A percentile compares a stretch with the other conserved stretches of the same genome.
phyloP scores from a whole-genome alignment of 2,329 filamentous ascomycete genomes.

The Pseudogymnoascus sp. region DNA sequence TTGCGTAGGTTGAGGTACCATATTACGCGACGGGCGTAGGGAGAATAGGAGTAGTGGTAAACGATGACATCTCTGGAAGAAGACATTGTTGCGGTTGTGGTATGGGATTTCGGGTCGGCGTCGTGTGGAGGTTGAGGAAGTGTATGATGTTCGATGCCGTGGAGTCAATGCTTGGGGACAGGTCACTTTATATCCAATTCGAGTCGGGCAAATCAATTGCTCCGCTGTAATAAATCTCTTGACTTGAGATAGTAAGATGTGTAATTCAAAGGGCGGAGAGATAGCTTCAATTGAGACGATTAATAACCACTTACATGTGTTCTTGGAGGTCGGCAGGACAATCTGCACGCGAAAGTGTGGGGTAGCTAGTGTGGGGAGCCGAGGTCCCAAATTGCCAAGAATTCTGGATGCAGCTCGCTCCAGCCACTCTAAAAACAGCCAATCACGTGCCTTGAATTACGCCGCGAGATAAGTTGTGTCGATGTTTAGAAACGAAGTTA shows the following conservation, averaged over 20 bases:
- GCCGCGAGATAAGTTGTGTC: not conserved
- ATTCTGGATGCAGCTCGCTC: not conserved
- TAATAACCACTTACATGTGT: not conserved
- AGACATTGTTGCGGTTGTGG: slow-evolving; percentile 17
- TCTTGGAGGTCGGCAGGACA: not conserved
- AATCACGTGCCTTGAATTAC: not conserved
- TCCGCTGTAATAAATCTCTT: not conserved
- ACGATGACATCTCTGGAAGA: slow-evolving; percentile 44
- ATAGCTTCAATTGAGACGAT: not conserved
- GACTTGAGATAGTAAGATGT: not conserved
- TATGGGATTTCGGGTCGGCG: not conserved
- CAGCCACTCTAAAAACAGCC: not conserved
- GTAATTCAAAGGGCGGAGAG: not conserved
- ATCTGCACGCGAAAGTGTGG: not conserved
- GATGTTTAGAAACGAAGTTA: not conserved
- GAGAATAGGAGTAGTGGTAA: slow-evolving; percentile 59
- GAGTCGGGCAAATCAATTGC: not conserved
- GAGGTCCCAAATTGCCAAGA: not conserved
- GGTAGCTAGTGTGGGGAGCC: not conserved
- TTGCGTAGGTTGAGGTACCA: slow-evolving; percentile 59
- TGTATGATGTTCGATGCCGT: not conserved
- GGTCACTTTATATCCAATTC: not conserved
- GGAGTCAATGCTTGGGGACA: not conserved
- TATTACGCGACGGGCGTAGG: slow-evolving; percentile 52
- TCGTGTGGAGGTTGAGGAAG: not conserved